Base-by-base conservation (phyloP, 306 rosid genomes). In the Hylodesmum podocarpum region DNA sequence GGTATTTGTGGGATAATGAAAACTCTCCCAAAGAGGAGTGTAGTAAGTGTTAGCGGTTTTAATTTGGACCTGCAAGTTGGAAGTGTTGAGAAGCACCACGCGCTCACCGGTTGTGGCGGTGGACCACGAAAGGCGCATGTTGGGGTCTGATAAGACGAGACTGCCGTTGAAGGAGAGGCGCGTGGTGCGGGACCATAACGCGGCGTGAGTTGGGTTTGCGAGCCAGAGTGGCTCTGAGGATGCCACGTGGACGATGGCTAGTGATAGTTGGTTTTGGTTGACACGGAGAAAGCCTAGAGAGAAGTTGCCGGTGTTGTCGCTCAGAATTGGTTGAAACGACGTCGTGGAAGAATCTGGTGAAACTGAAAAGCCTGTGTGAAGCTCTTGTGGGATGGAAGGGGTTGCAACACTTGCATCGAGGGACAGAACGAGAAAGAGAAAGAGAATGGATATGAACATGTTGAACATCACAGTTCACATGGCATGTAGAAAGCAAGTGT, bases 261-360 rank as follows among this genome's bases (percentile, higher is more conserved):
- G 89, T 19, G 90, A 51, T 4, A 95, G 91, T 41, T 81, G 83
- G 82, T 84, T 70, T 27, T 12, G 66, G 50, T 84, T 78, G 27
- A 76, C 72, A 12, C 96, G 94, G 89, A 90, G 96, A 83, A 95
- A 90, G 8, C 97, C 93, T 3, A 95, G 71, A 0, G 98, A 90
- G 81, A 95, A 88, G 58, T 90, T 90, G 0, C 85, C 90, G 0
- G 59, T 79, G 3, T 85, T 65, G 65, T 95, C 98, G 22, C 1
- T 59, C 29, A 95, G 88, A 49, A 95, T 49, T 4, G 96, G 24
- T 49, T 92, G 96, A 82, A 95, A 95, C 58, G 92, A 39, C 5
- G 85, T 2, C 31, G 80, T 40, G 37, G 89, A 59, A 9, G 89
- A 68, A 49, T 85, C 74, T 5, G 93, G 93, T 9, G 67, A 14